A percentile compares a stretch with the other conserved stretches of the same genome.
Conservation (phyloP, 202 grass and related monocot species). For the Hordeum pubiflorum region DNA sequence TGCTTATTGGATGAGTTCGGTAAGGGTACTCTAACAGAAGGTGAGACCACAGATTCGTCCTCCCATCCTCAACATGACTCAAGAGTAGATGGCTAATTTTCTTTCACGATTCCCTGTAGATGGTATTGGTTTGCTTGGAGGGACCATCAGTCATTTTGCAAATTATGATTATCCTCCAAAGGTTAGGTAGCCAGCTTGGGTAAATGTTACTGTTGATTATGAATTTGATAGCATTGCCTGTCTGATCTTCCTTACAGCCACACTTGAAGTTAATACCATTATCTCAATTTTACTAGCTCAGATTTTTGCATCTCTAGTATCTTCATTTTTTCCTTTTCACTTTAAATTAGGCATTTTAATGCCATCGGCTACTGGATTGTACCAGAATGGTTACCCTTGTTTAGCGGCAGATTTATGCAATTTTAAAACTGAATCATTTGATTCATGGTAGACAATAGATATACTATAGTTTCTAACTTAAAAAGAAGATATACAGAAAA, state of each 20-base stretch:
- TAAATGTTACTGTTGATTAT: slow-evolving; percentile 20
- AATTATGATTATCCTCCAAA: slow-evolving; percentile 66
- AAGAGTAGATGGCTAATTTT: slow-evolving; percentile 9
- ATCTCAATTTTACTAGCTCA: background rate
- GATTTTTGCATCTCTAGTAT: background rate
- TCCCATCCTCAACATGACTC: background rate
- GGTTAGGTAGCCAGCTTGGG: slow-evolving; percentile 32
- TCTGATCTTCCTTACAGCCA: background rate
- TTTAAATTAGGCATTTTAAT: background rate
- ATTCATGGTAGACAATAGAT: background rate
- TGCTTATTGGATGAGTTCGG: slow-evolving; percentile 96
- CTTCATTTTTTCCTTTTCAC: background rate
- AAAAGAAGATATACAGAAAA: background rate
- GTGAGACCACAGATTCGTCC: slow-evolving; percentile 22
- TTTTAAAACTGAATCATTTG: background rate
- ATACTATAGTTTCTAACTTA: background rate
- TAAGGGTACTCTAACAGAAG: slow-evolving; percentile 93
- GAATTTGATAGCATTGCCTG: background rate
- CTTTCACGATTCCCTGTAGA: slow-evolving; percentile 37
- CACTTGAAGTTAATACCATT: background rate
- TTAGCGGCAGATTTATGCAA: background rate
- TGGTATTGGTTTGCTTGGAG: slow-evolving; percentile 96
- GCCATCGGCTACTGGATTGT: background rate
- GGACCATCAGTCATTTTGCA: slow-evolving; percentile 72
- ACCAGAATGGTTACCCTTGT: background rate